Evolutionary conservation across 2,329 filamentous ascomycete genomes (phyloP).

Genomic region (Phialophora expanda): DNA sequence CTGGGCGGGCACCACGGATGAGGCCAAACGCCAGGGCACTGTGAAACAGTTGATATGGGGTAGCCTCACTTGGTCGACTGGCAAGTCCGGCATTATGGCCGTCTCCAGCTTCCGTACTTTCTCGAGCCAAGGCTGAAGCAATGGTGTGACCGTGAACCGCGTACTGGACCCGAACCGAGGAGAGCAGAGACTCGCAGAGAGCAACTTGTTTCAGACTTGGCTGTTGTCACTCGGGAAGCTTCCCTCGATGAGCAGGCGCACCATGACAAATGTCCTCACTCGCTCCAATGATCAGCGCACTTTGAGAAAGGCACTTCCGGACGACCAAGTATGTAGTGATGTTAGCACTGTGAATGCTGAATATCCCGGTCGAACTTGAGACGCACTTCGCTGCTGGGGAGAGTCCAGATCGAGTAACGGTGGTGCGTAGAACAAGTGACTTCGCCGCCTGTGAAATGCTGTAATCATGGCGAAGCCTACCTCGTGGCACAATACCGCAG

Average conservation of each 20-base stretch:
- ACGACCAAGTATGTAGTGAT: not conserved
- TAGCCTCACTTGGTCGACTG: slow-evolving; percentile 2
- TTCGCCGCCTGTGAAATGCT: not conserved
- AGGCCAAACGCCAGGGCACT: slow-evolving; percentile 22
- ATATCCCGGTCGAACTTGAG: slow-evolving; percentile 20
- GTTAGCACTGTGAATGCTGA: slow-evolving; percentile 8
- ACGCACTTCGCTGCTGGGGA: slow-evolving; percentile 10
- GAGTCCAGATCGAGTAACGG: slow-evolving; percentile 9
- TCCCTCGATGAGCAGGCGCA: slow-evolving; percentile 1
- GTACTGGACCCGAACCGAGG: slow-evolving; percentile 13
- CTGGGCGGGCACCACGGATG: slow-evolving; percentile 23
- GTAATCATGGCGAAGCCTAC: not conserved
- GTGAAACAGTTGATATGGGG: slow-evolving; percentile 26
- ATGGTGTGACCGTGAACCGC: slow-evolving; percentile 30
- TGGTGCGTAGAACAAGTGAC: not conserved
- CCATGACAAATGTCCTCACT: slow-evolving; percentile 25
- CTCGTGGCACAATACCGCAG: not conserved
- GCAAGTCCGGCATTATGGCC: not conserved
- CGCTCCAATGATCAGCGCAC: slow-evolving; percentile 10
- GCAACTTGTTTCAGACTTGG: slow-evolving; percentile 26
- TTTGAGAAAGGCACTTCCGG: not conserved
- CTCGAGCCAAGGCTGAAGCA: slow-evolving; percentile 32
- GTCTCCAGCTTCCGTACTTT: slow-evolving; percentile 4
- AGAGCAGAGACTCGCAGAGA: slow-evolving; percentile 14
- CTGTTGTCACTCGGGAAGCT: slow-evolving; percentile 6